phyloP scores from a whole-genome alignment of 2,329 filamentous ascomycete genomes.

The Botrytis deweyae region DNA sequence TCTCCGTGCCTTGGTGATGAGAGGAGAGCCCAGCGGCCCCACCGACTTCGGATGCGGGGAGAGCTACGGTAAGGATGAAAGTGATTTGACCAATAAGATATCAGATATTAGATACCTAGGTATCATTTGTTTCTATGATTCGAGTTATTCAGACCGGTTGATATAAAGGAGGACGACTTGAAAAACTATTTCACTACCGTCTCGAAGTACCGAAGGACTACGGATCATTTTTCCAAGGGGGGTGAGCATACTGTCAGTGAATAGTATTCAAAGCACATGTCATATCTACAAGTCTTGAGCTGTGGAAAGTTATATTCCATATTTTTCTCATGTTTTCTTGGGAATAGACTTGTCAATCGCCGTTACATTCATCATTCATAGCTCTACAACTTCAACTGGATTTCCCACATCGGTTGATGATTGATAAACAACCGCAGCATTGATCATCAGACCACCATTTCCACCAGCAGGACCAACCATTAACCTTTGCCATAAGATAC shows the following conservation, averaged over 20 bases:
- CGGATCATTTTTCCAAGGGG: too few relatives aligned
- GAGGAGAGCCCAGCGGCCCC: not conserved
- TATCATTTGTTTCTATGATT: not conserved
- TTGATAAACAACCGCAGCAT: slow-evolving; percentile 55
- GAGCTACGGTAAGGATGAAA: not conserved
- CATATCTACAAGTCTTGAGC: not conserved
- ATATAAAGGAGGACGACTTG: not conserved
- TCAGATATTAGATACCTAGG: not conserved
- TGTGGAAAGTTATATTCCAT: not conserved
- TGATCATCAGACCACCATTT: slow-evolving; percentile 55
- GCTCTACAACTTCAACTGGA: slow-evolving; percentile 35
- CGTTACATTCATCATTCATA: slow-evolving; percentile 25
- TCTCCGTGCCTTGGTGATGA: not conserved
- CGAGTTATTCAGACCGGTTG: not conserved
- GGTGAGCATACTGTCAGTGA: not conserved
- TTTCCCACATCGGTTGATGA: slow-evolving; percentile 51
- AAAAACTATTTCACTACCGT: not conserved
- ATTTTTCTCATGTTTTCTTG: not conserved
- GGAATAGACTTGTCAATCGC: not conserved
- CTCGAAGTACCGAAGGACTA: not conserved
- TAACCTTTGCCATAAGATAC: slow-evolving; percentile 58
- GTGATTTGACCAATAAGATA: not conserved
- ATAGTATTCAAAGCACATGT: not conserved
- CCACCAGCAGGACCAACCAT: slow-evolving; percentile 51
- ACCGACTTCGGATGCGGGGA: slow-evolving; percentile 16